Evolutionary conservation across 495 filamentous ascomycete species (phyloP), one percentile per base, ranked within the genome.

Genomic region (Bathelium albidoporum): DNA sequence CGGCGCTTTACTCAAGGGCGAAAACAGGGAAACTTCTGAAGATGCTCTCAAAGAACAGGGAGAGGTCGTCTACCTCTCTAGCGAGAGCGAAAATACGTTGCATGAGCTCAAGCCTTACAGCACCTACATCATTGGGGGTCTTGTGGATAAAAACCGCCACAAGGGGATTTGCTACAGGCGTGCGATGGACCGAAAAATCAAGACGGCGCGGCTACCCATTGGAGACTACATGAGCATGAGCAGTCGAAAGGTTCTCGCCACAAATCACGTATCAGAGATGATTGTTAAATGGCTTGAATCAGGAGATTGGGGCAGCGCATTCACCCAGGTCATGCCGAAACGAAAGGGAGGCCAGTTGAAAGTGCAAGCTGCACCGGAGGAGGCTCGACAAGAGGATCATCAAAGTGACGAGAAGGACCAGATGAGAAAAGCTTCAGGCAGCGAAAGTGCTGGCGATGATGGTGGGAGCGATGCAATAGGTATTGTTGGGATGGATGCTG

Each of bases 181-280:
- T 44, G 94, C 95, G 0, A 78, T 80, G 60, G 82, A 87, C 43
- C 78, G 79, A 69, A 89, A 89, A 0, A 82, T 97, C 62, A 85
- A 85, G 44, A 97, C 93, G 0, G 94, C 93, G 0, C 93, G 89
- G 73, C 72, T 99, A 26, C 94, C 94, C 0, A 97, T 99, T 69
- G 89, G 90, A 1, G 84, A 97, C 20, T 97, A 88, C 67, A 87
- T 99, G 79, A 79, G 88, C 60, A 95, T 99, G 90, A 76, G 84
- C 31, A 89, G 86, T 63, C 84, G 94, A 16, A 82, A 83, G 62
- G 87, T 99, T 1, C 75, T 99, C 49, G 84, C 91, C 5, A 95
- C 91, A 14, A 97, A 97, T 70, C 94, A 99, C 70, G 94, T 99
- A 0, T 80, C 89, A 45, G 94, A 97, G 73, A 97, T 99, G 65